Evolutionary conservation across 768 basidiomycete genomes (phyloP), one percentile per base, ranked within the genome.

Genomic region (Rhizopogon salebrosus): DNA sequence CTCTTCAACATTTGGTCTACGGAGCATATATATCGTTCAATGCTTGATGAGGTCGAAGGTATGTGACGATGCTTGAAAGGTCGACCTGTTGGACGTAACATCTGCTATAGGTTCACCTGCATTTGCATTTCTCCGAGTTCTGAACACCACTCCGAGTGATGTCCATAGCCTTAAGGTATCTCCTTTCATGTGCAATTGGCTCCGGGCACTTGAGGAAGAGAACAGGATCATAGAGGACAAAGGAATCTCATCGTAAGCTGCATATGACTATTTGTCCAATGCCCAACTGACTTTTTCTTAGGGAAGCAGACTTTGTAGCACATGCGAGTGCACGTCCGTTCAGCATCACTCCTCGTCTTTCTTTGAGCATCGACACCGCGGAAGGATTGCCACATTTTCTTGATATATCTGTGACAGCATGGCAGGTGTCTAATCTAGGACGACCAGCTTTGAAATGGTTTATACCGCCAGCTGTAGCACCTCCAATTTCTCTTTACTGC

Each of bases 1-100:
- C 71, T 94, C 55, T 83, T 92, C 71, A 93, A 88, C 66, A 95
- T 99, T 52, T 99, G 97, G 95, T 78, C 84, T 1, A 78, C 86
- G 0, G 89, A 92, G 58, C 82, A 87, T 80, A 85, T 98, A 38
- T 74, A 85, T 53, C 73, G 69, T 34, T 92, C 92, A 4, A 63
- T 92, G 18, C 73, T 79, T 41, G 76, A 85, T n/a, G 73, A 68
- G 41, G 42, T 68, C 35, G 69, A 81, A 65, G 75, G 89, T 88
- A 62, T 57, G 79, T 57, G 42, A 37, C 61, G 14, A 16, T 49
- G 27, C 23, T 45, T 59, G n/a, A 26, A 52, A 14, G 9, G 48
- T 18, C 26, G 20, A 4, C 22, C 49, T 38, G 48, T 22, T 35
- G 24, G 23, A 20, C 6, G 16, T 31, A 34, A 11, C 27, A 71